Conservation (phyloP, 495 filamentous ascomycete species). For the Thermothielavioides terrestris region DNA sequence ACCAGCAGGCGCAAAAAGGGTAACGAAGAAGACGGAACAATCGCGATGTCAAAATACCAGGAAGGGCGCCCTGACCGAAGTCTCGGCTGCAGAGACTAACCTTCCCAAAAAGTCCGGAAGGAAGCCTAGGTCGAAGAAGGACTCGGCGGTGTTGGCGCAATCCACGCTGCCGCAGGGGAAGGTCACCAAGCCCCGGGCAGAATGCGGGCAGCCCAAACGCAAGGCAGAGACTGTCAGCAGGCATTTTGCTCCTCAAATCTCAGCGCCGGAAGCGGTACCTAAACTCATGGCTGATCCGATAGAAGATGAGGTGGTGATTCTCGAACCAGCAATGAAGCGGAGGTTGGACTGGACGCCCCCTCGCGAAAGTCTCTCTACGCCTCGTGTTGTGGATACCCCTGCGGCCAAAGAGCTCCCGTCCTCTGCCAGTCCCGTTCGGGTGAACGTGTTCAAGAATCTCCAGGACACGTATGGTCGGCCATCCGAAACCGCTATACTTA, state of each 20-base stretch:
- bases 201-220: conserved; percentile 18
- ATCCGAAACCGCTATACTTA: background rate
- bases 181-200: conserved; percentile 27
- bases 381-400: conserved; percentile 20
- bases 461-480: conserved; percentile 25
- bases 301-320: conserved; percentile 17
- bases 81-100: background rate
- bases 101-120: conserved; percentile 4
- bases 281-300: conserved; percentile 3
- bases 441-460: conserved; percentile 28
- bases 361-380: conserved; percentile 15
- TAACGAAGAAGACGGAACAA: background rate
- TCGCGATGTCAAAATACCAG: background rate
- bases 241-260: conserved; percentile 25
- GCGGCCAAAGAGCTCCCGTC: conserved; percentile 23
- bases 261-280: conserved; percentile 1
- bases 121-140: conserved; percentile 10
- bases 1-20: background rate
- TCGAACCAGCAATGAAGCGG: conserved; percentile 43
- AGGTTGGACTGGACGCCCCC: conserved; percentile 54
- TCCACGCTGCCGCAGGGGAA: conserved; percentile 24
- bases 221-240: conserved; percentile 27
- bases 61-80: background rate
- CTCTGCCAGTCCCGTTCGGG: background rate
- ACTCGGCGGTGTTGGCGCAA: conserved; percentile 19